Percentiles rank a stretch among this genome's conserved stretches.
Conservation (phyloP, 2,329 filamentous ascomycete species). For the Botrytis fabae region DNA sequence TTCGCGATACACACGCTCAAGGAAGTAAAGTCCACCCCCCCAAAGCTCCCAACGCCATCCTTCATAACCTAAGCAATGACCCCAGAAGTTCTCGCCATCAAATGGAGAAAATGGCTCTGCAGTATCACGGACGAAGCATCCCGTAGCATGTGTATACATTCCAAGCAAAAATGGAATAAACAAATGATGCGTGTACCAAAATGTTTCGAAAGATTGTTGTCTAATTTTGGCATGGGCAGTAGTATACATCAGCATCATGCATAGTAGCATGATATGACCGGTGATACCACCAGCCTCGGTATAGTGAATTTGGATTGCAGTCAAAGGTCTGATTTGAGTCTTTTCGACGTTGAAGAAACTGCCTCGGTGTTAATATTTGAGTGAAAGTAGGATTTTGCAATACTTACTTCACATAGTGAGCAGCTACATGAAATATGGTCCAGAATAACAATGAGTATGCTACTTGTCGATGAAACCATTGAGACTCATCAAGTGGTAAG, state of each 20-base stretch:
- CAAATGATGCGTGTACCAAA: conserved; percentile 99
- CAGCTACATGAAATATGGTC: conserved; percentile 70
- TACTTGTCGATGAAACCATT: conserved; percentile 95
- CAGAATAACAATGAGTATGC: conserved; percentile 88
- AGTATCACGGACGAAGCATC: conserved; percentile 92
- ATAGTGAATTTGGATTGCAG: conserved; percentile 90
- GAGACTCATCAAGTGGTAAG: conserved; percentile 90
- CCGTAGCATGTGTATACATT: conserved; percentile 92
- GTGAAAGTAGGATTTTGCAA: neutral
- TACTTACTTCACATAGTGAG: conserved; percentile 90
- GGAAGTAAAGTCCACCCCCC: conserved; percentile 80
- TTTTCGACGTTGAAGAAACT: conserved; percentile 95
- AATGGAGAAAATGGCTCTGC: conserved; percentile 75
- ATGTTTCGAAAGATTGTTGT: conserved; percentile 96
- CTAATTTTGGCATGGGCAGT: conserved; percentile 91
- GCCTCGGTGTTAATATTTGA: conserved; percentile 24
- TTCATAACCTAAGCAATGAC: conserved; percentile 90
- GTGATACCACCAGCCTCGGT: conserved; percentile 86
- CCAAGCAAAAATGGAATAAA: conserved; percentile 93
- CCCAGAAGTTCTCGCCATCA: conserved; percentile 79
- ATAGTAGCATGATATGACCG: conserved; percentile 96
- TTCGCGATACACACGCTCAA: conserved; percentile 89
- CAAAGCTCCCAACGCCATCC: conserved; percentile 97
- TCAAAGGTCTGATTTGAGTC: conserved; percentile 74
- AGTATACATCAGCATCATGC: conserved; percentile 98